phyloP scores from a whole-genome alignment of 371 early-diverging fungal genomes.

The Nosema muscidifuracis region DNA sequence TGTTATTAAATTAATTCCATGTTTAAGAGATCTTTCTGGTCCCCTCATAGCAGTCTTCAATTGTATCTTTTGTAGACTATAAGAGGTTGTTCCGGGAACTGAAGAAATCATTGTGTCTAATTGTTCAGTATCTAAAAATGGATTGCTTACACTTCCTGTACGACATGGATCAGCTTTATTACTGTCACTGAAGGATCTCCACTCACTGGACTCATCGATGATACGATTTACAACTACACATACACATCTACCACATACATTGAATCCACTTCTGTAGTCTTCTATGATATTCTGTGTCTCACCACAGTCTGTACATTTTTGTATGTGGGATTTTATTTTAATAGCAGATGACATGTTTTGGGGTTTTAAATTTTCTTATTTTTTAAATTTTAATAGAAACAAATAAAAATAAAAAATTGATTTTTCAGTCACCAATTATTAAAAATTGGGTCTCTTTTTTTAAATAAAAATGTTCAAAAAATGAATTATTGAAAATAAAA shows the following conservation, averaged over 20 bases:
- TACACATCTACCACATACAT: slow-evolving; percentile 93
- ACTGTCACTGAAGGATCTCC: slow-evolving; percentile 86
- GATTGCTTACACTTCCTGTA: slow-evolving; percentile 81
- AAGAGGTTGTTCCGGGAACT: slow-evolving; percentile 47
- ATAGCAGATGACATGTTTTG: slow-evolving; percentile 28
- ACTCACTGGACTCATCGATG: slow-evolving; percentile 94
- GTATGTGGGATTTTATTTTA: slow-evolving; percentile 32
- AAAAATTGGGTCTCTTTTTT: no score
- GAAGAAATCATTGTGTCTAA: slow-evolving; percentile 63
- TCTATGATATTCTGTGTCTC: slow-evolving; percentile 78
- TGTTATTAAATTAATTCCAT: slow-evolving; percentile 81
- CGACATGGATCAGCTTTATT: slow-evolving; percentile 88
- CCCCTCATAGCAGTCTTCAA: slow-evolving; percentile 63
- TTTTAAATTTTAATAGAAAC: neutral
- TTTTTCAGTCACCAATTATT: no score
- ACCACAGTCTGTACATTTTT: slow-evolving; percentile 61
- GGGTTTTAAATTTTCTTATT: neutral
- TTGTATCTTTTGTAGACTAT: slow-evolving; percentile 62
- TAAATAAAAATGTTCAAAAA: no score
- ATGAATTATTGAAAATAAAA: no score
- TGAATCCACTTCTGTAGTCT: slow-evolving; percentile 75
- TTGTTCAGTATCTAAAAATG: slow-evolving; percentile 61
- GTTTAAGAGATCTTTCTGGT: slow-evolving; percentile 71
- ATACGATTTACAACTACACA: slow-evolving; percentile 82
- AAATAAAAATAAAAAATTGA: no score